Conservation (phyloP, 306 rosid species). For the Glycyrrhiza uralensis region DNA sequence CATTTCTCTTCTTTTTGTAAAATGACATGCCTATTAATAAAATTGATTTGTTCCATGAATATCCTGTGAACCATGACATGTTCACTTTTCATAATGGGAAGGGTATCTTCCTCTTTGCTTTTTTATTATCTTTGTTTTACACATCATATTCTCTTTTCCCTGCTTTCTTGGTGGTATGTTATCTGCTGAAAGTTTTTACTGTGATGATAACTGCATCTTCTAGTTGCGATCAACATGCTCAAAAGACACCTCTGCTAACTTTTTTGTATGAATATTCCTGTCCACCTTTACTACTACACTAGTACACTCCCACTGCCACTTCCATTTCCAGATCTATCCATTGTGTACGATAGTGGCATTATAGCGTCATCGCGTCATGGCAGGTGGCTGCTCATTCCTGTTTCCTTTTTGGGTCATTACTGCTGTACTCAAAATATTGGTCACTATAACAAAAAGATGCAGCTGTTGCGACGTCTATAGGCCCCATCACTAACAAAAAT, state of each 20-base stretch:
- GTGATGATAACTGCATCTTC: background rate
- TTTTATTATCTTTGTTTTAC: background rate
- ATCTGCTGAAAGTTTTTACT: slow-evolving; percentile 10
- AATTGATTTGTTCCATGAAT: background rate
- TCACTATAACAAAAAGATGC: background rate
- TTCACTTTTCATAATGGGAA: background rate
- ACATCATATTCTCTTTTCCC: background rate
- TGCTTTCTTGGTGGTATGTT: background rate
- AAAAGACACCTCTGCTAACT: background rate
- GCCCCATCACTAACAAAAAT: background rate
- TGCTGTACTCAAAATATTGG: background rate
- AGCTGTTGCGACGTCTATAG: background rate
- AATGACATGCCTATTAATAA: background rate
- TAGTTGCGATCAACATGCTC: background rate
- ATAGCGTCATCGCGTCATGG: background rate
- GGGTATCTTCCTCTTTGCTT: background rate
- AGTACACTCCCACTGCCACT: background rate
- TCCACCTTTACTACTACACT: no score
- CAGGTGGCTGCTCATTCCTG: background rate
- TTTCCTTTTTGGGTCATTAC: background rate
- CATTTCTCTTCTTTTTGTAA: background rate
- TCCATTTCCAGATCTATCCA: background rate
- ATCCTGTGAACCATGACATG: background rate
- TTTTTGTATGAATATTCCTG: background rate
- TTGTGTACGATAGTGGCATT: background rate